These are phyloP conservation scores for Coleophoma cylindrospora DNA, from an alignment of 2,329 filamentous ascomycete species.

Conservation along the genomic window DNA sequence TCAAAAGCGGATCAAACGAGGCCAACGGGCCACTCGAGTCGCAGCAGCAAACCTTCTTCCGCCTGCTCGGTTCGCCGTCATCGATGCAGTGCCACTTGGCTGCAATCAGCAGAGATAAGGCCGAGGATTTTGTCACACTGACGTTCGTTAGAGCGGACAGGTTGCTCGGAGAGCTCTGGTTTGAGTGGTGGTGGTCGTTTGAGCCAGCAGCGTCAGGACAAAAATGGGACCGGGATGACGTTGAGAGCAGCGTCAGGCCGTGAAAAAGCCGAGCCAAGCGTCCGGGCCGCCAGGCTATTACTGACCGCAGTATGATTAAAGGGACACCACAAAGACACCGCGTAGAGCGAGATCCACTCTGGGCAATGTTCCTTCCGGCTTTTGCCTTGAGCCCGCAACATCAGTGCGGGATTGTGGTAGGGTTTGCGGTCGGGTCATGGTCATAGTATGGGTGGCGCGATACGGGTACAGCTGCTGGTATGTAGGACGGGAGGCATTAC, in stretches of 20 bases:
- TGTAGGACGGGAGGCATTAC: no score
- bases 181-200: background rate
- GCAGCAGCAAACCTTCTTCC: background rate
- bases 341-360: background rate
- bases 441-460: no score
- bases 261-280: conserved; percentile 8
- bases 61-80: background rate
- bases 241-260: conserved; percentile 8
- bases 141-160: conserved; percentile 7
- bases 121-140: background rate
- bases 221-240: conserved; percentile 13
- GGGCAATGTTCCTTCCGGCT: background rate
- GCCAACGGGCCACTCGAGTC: background rate
- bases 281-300: background rate
- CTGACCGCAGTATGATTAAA: background rate
- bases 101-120: conserved; percentile 9
- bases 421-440: no score
- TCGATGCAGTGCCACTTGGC: background rate
- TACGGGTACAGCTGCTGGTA: no score
- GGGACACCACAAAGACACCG: background rate
- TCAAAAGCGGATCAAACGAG: conserved; percentile 1
- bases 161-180: conserved; percentile 2
- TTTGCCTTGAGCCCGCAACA: no score
- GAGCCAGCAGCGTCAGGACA: no score
- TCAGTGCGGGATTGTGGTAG: no score